Evolutionary conservation across 495 filamentous ascomycete genomes (phyloP).

Genomic region (Astrocystis sublimbata): DNA sequence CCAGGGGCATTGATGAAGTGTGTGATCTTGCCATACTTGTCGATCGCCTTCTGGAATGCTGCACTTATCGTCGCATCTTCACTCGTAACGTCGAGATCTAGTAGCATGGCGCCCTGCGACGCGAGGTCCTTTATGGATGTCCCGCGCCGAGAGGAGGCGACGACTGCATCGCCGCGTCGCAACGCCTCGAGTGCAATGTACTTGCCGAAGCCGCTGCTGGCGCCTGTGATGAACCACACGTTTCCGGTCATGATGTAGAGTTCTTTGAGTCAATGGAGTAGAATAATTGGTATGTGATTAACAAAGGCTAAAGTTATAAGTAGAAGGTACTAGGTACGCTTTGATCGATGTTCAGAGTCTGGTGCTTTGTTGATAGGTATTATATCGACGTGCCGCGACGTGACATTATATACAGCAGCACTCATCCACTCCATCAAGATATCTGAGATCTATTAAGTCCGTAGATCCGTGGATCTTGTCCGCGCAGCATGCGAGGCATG

Average conservation of each 20-base stretch:
- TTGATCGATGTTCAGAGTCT: too few relatives aligned
- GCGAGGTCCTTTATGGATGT: constrained; percentile 24
- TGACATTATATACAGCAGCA: too few relatives aligned
- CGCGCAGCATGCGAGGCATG: too few relatives aligned
- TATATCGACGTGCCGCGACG: too few relatives aligned
- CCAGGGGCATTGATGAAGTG: constrained; percentile 39
- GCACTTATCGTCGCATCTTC: constrained; percentile 18
- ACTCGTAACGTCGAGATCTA: constrained; percentile 43
- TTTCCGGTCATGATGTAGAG: constrained; percentile 12
- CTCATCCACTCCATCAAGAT: too few relatives aligned
- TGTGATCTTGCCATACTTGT: constrained; percentile 34
- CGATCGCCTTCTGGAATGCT: constrained; percentile 25
- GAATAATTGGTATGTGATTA: background rate
- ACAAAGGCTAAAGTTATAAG: too few relatives aligned
- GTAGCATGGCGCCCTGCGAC: constrained; percentile 22
- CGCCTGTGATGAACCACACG: constrained; percentile 51
- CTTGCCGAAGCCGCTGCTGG: constrained; percentile 51
- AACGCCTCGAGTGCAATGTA: constrained; percentile 43
- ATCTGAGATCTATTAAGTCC: too few relatives aligned
- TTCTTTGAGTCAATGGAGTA: background rate
- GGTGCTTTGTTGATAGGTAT: too few relatives aligned
- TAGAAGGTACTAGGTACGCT: too few relatives aligned
- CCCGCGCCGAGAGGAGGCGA: constrained; percentile 51
- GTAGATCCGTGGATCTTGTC: too few relatives aligned
- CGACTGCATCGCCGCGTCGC: constrained; percentile 47